These are phyloP conservation scores for Colletotrichum tanaceti DNA, from an alignment of 2,329 filamentous ascomycete species.

Conservation along the genomic window DNA sequence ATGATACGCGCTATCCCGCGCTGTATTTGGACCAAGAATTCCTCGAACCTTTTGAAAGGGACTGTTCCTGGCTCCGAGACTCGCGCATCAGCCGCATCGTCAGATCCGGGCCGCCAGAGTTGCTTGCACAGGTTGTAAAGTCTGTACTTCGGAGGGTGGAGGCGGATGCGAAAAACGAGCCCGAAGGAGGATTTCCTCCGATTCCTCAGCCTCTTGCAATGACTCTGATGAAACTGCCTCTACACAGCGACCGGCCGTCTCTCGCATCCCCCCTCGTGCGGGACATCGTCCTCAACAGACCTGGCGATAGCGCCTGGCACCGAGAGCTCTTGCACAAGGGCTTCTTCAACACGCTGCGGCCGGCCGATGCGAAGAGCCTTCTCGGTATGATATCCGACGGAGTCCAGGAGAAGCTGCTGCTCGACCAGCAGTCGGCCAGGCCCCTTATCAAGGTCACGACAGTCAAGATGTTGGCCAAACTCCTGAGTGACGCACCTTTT, in stretches of 20 bases:
- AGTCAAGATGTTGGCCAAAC: slow-evolving; percentile 26
- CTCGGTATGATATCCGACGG: slow-evolving; percentile 1
- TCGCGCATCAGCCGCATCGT: background rate
- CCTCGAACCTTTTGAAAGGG: slow-evolving; percentile 2
- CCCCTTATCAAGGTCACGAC: slow-evolving; percentile 25
- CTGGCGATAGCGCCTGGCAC: slow-evolving; percentile 26
- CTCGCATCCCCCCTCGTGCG: slow-evolving; percentile 20
- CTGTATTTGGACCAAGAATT: slow-evolving; percentile 27
- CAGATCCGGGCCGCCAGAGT: slow-evolving; percentile 4
- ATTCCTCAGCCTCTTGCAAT: background rate
- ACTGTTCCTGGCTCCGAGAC: background rate
- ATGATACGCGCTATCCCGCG: slow-evolving; percentile 6
- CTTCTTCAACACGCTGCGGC: slow-evolving; percentile 8
- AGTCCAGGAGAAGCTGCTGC: slow-evolving; percentile 9
- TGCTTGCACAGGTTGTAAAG: slow-evolving; percentile 2
- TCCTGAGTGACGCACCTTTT: slow-evolving; percentile 21
- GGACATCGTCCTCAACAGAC: slow-evolving; percentile 18
- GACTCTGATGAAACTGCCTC: background rate
- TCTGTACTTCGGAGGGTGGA: slow-evolving; percentile 14
- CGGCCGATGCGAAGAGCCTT: background rate
- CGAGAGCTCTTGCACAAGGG: slow-evolving; percentile 15
- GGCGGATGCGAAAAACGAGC: background rate
- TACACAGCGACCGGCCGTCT: slow-evolving; percentile 12
- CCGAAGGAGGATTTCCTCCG: background rate
- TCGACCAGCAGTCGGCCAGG: background rate